Base-by-base conservation (phyloP, 2,329 filamentous ascomycete species). In the Aspergillus oerlinghausenensis region DNA sequence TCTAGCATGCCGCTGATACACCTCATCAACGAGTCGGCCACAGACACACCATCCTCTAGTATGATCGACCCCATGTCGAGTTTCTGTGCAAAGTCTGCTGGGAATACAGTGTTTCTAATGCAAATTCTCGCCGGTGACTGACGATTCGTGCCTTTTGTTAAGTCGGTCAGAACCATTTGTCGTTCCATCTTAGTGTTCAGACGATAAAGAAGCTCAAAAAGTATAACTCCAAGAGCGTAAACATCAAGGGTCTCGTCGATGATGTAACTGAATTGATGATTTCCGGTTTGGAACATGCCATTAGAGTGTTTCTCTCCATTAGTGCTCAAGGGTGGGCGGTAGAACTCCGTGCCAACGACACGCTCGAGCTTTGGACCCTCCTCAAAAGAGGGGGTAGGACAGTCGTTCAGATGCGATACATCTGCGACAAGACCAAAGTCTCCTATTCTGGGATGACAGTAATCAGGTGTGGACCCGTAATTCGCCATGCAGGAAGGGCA, bases 381-480 rank as follows among this genome's bases (percentile, higher is more conserved):
- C 26, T 61, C 59, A 32, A 63, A 61, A 7, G 66, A 56, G 7
- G 63, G 63, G 10, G 65, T 54, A 3, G 65, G 55, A 2, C 57
- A 58, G 11, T 73, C 73, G 56, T 72, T 65, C 50, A 73, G 58
- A 59, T 67, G 73, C 42, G 75, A 81, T 49, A 82, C 78, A 54
- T 82, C 80, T 9, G 83, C 82, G 4, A 86, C 84, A 4, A 88
- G 79, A 2, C 86, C 86, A 64, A 89, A 88, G 65, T 89, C 86
- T 1, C 86, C 86, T 53, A 89, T 88, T 4, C 84, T 80, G 10
- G 86, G 83, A 42, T 79, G 81, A 32, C 84, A 72, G 57, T 80
- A 81, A 14, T 77, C 63, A 23, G 63, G 55, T 3, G 65, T 63
- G 2, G 64, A 56, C 2, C 65, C 65, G 8, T 66, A 57, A 6